Evolutionary conservation across 2,329 filamentous ascomycete genomes (phyloP), one percentile per base, ranked within the genome.

Genomic region (Neoarthrinium moseri): DNA sequence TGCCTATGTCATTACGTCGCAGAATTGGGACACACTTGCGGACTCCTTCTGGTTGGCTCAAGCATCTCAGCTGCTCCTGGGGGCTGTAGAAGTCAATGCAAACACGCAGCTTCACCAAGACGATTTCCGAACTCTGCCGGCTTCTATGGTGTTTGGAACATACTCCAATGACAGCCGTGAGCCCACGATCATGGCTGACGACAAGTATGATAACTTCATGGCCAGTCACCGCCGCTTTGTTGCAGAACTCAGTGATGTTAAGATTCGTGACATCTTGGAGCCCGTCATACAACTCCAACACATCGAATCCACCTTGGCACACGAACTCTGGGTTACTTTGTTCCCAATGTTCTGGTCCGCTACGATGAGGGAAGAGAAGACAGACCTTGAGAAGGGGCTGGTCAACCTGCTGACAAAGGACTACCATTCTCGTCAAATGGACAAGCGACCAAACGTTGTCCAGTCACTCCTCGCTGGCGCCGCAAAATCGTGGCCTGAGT

Each of bases 1-100:
- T 30, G 87, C 86, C 49, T 97, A 96, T 68, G 86, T 97, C 4
- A 80, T 99, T 45, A 85, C 84, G 1, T 87, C 88, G 20, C 95
- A 99, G 64, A 97, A 97, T 57, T 99, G 94, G 94, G 92, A 97
- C 63, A 95, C 89, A 0, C 75, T 99, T 38, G 84, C 84, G 2
- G 94, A 99, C 57, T 95, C 89, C 1, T 99, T 95, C 71, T 99
- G 95, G 95, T 74, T 99, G 40, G 86, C 91, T 32, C 94, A 99
- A 67, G 92, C 95, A 26, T 91, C 91, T 15, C 94, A 99, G 59
- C 76, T 99, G 32, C 81, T 99, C 46, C 82, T 99, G 53, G 91
- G 94, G 13, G 91, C 89, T 6, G 80, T 97, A 33, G 94, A 99
- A 63, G 86, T 89, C 75, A 89, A 87, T 54, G 79, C 80, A n/a